Evolutionary conservation across 2,329 filamentous ascomycete species (phyloP).

Genomic region (Fusarium stilboides): DNA sequence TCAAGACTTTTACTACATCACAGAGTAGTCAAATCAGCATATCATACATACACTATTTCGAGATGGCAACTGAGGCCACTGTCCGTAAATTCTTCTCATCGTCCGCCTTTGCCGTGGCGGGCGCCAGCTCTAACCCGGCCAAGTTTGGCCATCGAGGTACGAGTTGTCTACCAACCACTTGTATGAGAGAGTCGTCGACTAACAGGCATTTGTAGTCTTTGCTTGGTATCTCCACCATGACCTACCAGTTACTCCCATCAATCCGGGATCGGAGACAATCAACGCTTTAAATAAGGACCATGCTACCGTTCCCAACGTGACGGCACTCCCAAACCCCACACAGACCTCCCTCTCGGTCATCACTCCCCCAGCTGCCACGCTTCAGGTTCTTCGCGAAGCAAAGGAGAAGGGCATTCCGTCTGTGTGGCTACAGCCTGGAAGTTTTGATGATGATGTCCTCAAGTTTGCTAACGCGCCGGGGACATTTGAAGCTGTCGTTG

Average conservation of each 20-base stretch:
- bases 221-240: conserved; percentile 87
- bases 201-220: conserved; percentile 73
- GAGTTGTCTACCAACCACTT: conserved; percentile 30
- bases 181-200: conserved; percentile 6
- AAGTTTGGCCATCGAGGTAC: conserved; percentile 93
- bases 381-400: conserved; percentile 82
- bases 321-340: conserved; percentile 74
- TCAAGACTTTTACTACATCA: conserved; percentile 11
- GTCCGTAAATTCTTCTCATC: conserved; percentile 86
- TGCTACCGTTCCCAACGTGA: conserved; percentile 75
- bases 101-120: conserved; percentile 87
- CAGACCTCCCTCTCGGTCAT: conserved; percentile 88
- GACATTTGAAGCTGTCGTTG: conserved; percentile 79
- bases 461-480: conserved; percentile 73
- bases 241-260: conserved; percentile 86
- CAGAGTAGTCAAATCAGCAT: not conserved
- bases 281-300: conserved; percentile 71
- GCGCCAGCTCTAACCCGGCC: conserved; percentile 85
- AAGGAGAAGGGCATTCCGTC: conserved; percentile 79
- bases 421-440: conserved; percentile 93
- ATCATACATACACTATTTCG: not conserved
- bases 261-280: conserved; percentile 79
- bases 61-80: conserved; percentile 77
- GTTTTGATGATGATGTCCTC: conserved; percentile 83
- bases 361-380: conserved; percentile 85